These are phyloP conservation scores for Oryza glumipatula DNA, from an alignment of 176 grass and related monocot genomes.

Conservation along the genomic window DNA sequence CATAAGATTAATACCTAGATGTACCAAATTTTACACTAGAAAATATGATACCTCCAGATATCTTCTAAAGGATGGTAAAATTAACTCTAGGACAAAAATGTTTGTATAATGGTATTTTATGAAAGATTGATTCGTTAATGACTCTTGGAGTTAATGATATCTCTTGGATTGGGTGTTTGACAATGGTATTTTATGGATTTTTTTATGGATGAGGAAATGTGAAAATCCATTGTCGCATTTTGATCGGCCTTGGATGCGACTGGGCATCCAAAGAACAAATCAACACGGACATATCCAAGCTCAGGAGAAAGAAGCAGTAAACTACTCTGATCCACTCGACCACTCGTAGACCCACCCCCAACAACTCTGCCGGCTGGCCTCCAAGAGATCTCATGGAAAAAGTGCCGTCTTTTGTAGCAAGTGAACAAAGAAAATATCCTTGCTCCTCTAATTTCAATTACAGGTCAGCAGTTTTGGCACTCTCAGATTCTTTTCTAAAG, in stretches of 20 bases:
- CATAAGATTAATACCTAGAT: too few species aligned
- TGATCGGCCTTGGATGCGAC: slow-evolving; percentile 18
- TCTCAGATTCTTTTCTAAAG: too few species aligned
- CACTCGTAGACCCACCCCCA: background rate
- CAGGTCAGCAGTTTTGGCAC: too few species aligned
- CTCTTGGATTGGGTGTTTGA: too few species aligned
- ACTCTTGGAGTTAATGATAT: too few species aligned
- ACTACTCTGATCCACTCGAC: background rate
- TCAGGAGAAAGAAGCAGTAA: background rate
- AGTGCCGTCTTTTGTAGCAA: background rate
- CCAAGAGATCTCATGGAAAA: slow-evolving; percentile 1
- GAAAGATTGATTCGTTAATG: too few species aligned
- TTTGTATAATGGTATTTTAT: too few species aligned
- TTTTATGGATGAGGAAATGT: background rate
- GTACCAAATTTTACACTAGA: too few species aligned
- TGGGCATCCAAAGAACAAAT: slow-evolving; percentile 34
- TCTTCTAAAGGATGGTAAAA: too few species aligned
- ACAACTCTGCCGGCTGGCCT: background rate
- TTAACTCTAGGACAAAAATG: too few species aligned
- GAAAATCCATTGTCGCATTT: background rate
- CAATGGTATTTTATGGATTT: too few species aligned
- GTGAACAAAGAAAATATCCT: background rate
- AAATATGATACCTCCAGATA: too few species aligned
- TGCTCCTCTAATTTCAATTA: background rate
- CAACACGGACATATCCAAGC: background rate